Percentiles rank a stretch among this genome's conserved stretches.
Conservation (phyloP, 2,329 filamentous ascomycete species). For the Raffaelea arxii region DNA sequence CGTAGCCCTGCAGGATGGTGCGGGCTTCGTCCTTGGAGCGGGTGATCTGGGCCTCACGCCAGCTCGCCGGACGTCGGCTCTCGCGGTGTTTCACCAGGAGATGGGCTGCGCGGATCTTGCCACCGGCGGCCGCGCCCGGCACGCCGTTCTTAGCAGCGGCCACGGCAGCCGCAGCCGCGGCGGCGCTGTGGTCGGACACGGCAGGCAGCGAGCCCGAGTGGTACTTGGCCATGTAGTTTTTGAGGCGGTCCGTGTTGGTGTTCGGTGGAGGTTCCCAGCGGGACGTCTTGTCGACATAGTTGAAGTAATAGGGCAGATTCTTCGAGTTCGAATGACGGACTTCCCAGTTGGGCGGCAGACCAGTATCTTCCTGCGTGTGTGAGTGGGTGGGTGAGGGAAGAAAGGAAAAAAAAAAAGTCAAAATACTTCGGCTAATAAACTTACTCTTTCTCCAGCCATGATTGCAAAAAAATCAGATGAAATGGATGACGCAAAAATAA, state of each 20-base stretch:
- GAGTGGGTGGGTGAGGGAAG: neutral
- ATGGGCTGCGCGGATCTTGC: constrained; percentile 90
- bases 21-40: constrained; percentile 80
- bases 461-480: too few relatives aligned
- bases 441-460: too few relatives aligned
- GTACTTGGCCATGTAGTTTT: constrained; percentile 84
- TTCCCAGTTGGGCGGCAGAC: constrained; percentile 83
- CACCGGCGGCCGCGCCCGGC: constrained; percentile 25
- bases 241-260: constrained; percentile 86
- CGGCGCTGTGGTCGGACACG: too few relatives aligned
- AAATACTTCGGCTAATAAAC: neutral
- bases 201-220: constrained; percentile 51
- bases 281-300: constrained; percentile 73
- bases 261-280: constrained; percentile 88
- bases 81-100: constrained; percentile 88
- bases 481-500: too few relatives aligned
- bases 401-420: neutral
- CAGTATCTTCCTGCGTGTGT: constrained; percentile 53
- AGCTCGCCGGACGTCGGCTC: constrained; percentile 82
- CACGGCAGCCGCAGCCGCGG: too few relatives aligned
- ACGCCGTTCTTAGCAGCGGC: neutral
- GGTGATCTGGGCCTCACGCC: constrained; percentile 84
- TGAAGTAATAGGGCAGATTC: constrained; percentile 99
- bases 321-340: constrained; percentile 97
- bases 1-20: constrained; percentile 64